Evolutionary conservation across 2,329 filamentous ascomycete genomes (phyloP), one percentile per base, ranked within the genome.

Genomic region (Arthrobotrys conoides): DNA sequence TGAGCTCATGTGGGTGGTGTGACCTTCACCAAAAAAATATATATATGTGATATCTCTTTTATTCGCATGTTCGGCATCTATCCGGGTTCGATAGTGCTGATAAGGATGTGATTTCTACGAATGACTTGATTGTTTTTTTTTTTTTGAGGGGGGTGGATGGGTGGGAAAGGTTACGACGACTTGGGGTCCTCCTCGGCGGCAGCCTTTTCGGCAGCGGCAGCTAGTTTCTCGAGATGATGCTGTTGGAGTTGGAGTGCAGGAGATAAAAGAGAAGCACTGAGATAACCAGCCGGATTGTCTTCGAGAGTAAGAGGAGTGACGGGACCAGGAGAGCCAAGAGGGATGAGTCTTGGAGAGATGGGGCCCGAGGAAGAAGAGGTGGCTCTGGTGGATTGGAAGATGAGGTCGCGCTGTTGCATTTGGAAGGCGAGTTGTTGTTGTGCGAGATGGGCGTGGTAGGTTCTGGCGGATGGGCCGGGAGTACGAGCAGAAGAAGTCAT

Each of bases 151-250:
- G 14, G 14, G 41, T 2, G 41, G 41, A 14, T 4, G 16, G 14
- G 41, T 2, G 41, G 14, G 41, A 38, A 46, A n/a, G 46, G 22
- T 79, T 80, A 71, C 76, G 72, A 80, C 59, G 68, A 22, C 59
- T 80, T 76, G 69, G 65, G 68, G 49, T 76, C 81, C 72, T 82
- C 77, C 66, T 80, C 82, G 80, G 80, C 80, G 81, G 83, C 82
- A 82, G 84, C 81, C 83, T 83, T 82, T 81, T 79, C 80, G 80
- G 81, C 81, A 80, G 83, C 82, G 82, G 83, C 82, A 38, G 69
- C 70, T 16, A 73, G 20, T 20, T 72, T 75, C 20, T 70, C 76
- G 41, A 79, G 66, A 22, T 73, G 71, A 22, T 71, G 66, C 33
- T 80, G 70, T 38, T 80, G 68, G 6, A 80, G 59, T 33, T 71